These are phyloP conservation scores for Exobasidium rhododendri DNA, from an alignment of 1,284 basidiomycete genomes.

Conservation along the genomic window DNA sequence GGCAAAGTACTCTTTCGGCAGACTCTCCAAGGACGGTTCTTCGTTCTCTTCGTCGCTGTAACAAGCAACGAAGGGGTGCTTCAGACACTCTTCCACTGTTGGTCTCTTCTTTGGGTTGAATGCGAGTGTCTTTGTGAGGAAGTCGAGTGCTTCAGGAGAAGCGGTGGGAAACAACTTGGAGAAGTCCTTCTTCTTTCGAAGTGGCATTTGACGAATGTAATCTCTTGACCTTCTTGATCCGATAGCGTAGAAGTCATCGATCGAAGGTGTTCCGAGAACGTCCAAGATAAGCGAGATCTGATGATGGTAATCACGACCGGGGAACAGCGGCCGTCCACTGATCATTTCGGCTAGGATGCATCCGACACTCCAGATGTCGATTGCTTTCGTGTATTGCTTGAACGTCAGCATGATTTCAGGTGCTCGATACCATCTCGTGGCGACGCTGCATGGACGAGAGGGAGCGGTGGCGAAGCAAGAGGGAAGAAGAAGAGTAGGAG, in stretches of 20 bases:
- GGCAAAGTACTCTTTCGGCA: conserved; percentile 38
- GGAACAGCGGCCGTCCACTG: conserved; percentile 87
- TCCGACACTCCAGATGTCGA: conserved; percentile 76
- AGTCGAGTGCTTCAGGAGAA: conserved; percentile 69
- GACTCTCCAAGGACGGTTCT: conserved; percentile 38
- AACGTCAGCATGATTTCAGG: conserved; percentile 45
- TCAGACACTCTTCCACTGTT: conserved; percentile 50
- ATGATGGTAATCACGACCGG: conserved; percentile 90
- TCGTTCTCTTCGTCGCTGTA: conserved; percentile 49
- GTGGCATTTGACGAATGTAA: conserved; percentile 72
- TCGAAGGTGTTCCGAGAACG: conserved; percentile 83
- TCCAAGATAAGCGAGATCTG: conserved; percentile 86
- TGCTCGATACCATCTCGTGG: conserved; percentile 45
- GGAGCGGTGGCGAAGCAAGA: background rate
- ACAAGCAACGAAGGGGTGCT: conserved; percentile 45
- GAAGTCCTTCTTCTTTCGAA: conserved; percentile 65
- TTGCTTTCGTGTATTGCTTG: conserved; percentile 46
- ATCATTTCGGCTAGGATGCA: conserved; percentile 98
- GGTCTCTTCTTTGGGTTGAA: conserved; percentile 55
- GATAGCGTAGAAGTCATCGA: conserved; percentile 88
- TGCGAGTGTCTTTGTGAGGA: conserved; percentile 82
- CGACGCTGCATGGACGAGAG: conserved; percentile 20
- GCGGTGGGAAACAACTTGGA: conserved; percentile 25
- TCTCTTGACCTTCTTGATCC: conserved; percentile 79
- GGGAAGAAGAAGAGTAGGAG: background rate